Base-by-base conservation (phyloP, 2,329 filamentous ascomycete species). In the Xenoacremonium recifei region DNA sequence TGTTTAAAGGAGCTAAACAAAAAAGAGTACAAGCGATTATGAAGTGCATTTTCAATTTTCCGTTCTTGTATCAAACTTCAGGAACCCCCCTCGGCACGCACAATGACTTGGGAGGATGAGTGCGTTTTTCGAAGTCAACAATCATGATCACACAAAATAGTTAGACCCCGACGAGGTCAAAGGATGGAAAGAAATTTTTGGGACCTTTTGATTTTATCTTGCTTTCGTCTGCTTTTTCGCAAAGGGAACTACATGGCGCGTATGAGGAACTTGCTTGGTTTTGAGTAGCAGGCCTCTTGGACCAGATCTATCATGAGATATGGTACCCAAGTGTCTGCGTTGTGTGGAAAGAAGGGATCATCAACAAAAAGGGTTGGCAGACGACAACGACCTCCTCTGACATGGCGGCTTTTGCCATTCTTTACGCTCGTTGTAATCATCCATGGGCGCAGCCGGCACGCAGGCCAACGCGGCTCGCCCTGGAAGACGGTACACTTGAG, bases 341-440 rank as follows among this genome's bases (percentile, higher is more conserved):
- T n/a, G n/a, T n/a, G n/a, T n/a, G 38, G 35, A 44, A 29, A 37
- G 39, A 31, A 52, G 44, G 45, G 40, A 49, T 51, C 42, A 37
- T 36, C 40, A 37, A 38, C 29, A 43, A 20, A 45, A 47, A 27
- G 29, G 54, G 45, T 51, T 58, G 47, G 47, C 44, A 46, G 43
- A 51, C 50, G 51, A 60, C 56, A 50, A 54, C 38, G 48, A 57
- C 48, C 49, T 48, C 48, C 37, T 49, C 40, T 44, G 31, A 41
- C 21, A 47, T 54, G 59, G 58, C 46, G 50, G 64, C 60, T 61
- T n/a, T n/a, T 68, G 60, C 59, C 53, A 55, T 73, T 71, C 66
- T 70, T 59, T 75, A 76, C 72, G 61, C 65, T 74, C 71, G 69
- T 77, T 75, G 69, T 74, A 73, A 73, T 74, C 63, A 48, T 59